Evolutionary conservation across 768 basidiomycete species (phyloP), one percentile per base, ranked within the genome.

Genomic region (Termitomyces sp.): DNA sequence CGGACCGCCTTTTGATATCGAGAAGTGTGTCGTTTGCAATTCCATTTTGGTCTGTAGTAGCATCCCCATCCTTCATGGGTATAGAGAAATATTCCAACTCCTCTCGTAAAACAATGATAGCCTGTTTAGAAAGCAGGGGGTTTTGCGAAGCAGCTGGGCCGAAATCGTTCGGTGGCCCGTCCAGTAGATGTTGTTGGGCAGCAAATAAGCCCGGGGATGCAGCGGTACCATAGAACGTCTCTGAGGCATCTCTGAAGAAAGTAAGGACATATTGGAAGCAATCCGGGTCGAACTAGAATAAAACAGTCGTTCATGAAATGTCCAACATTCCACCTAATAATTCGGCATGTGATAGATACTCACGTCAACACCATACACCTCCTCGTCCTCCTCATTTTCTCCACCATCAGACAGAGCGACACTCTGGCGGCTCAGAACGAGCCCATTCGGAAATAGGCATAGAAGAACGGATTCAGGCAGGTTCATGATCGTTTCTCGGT

Each of bases 61-160:
- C 84, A 16, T 69, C 67, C 37, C 81, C 79, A 57, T 79, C 81
- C 65, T 83, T 86, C 14, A 91, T 88, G 2, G 96, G 94, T 60
- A 99, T 98, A 36, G 93, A 89, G 64, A 99, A 99, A 71, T 98
- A 99, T 72, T 99, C 97, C 53, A 99, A 81, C 75, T 99, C 97
- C 71, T 99, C 97, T 30, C 97, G 84, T 27, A 99, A 86, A 48
- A 99, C 96, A 65, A 98, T 98, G 69, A 99, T 98, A 30, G 96
- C 95, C 73, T 98, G 97, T 75, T 98, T 98, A 48, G 88, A 83
- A 54, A 98, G 80, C 40, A 99, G 81, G 0, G 97, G 97, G 68
- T 98, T 98, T 71, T 95, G 91, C 52, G 85, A 82, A 32, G 84
- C 78, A 18, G 86, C 72, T 13, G 88, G 82, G 20, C 79, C 78